Evolutionary conservation across 75 land plant genomes (phyloP).

Genomic region (Larix kaempferi): DNA sequence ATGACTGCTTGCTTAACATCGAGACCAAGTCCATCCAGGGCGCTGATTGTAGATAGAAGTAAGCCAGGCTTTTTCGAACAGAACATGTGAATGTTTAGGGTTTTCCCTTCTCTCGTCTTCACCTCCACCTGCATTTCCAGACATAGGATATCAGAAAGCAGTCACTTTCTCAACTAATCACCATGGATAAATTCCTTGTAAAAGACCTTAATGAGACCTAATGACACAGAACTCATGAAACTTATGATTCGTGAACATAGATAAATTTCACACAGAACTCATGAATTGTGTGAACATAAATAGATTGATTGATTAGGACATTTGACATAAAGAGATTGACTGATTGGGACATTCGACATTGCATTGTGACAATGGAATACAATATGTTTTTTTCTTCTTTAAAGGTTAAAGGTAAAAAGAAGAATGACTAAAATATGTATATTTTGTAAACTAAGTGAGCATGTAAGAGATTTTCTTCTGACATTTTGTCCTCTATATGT

Average conservation of each 20-base stretch:
- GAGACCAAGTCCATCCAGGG: slow-evolving; percentile 78
- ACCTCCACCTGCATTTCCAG: slow-evolving; percentile 71
- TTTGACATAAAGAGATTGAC: too few species aligned
- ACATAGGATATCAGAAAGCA: not conserved
- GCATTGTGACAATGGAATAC: too few species aligned
- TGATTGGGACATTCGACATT: too few species aligned
- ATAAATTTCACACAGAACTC: too few species aligned
- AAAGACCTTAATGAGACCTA: slow-evolving; percentile 25
- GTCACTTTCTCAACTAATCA: not conserved
- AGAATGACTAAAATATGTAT: too few species aligned
- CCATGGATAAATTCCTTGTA: slow-evolving; percentile 15
- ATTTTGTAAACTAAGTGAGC: too few species aligned
- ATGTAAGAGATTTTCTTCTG: too few species aligned
- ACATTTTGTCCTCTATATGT: too few species aligned
- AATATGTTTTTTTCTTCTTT: too few species aligned
- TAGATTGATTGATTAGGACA: not conserved
- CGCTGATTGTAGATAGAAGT: slow-evolving; percentile 76
- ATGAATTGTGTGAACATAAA: not conserved
- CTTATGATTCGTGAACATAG: slow-evolving; percentile 10
- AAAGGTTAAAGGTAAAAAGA: too few species aligned
- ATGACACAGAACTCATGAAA: slow-evolving; percentile 33
- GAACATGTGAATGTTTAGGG: slow-evolving; percentile 88
- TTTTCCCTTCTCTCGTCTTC: slow-evolving; percentile 61
- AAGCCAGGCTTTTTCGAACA: slow-evolving; percentile 78
- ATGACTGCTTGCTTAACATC: slow-evolving; percentile 94